These are phyloP conservation scores for Tulasnella sp. DNA, from an alignment of 768 basidiomycete genomes.

Conservation along the genomic window DNA sequence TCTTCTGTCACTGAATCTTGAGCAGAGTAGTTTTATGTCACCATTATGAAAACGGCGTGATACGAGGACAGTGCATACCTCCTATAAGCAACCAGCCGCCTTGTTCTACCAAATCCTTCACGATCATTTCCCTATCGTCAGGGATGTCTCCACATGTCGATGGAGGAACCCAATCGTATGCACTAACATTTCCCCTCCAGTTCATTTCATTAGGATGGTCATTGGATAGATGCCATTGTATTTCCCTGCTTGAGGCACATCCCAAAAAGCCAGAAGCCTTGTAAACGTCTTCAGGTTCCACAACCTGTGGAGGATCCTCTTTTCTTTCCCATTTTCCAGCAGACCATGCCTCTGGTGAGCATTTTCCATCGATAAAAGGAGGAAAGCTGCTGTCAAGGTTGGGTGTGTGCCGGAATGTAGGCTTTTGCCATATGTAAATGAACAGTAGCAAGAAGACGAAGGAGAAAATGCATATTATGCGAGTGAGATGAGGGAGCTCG, in stretches of 20 bases:
- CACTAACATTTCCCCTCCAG: slow-evolving; percentile 11
- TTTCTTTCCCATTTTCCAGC: slow-evolving; percentile 3
- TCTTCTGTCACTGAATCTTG: slow-evolving; percentile 57
- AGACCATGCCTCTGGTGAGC: slow-evolving; percentile 11
- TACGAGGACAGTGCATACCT: slow-evolving; percentile 30
- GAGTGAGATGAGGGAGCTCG: too few relatives aligned
- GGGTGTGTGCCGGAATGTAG: too few relatives aligned
- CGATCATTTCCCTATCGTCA: slow-evolving; percentile 27
- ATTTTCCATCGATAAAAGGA: too few relatives aligned
- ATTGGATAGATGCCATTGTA: slow-evolving; percentile 10
- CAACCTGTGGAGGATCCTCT: neutral
- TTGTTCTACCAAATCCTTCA: slow-evolving; percentile 48
- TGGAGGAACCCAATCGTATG: slow-evolving; percentile 6
- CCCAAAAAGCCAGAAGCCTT: slow-evolving; percentile 11
- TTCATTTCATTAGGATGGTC: slow-evolving; percentile 2
- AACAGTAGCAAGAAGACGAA: too few relatives aligned
- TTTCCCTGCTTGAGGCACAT: slow-evolving; percentile 11
- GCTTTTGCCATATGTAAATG: too few relatives aligned
- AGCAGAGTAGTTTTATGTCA: neutral
- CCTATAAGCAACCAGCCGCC: slow-evolving; percentile 60
- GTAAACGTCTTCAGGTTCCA: slow-evolving; percentile 10
- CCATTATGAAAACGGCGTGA: neutral
- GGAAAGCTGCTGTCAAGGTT: too few relatives aligned
- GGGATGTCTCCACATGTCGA: neutral
- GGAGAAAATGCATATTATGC: too few relatives aligned